Evolutionary conservation across 2,329 filamentous ascomycete genomes (phyloP).

Genomic region (Penicillium sp.): DNA sequence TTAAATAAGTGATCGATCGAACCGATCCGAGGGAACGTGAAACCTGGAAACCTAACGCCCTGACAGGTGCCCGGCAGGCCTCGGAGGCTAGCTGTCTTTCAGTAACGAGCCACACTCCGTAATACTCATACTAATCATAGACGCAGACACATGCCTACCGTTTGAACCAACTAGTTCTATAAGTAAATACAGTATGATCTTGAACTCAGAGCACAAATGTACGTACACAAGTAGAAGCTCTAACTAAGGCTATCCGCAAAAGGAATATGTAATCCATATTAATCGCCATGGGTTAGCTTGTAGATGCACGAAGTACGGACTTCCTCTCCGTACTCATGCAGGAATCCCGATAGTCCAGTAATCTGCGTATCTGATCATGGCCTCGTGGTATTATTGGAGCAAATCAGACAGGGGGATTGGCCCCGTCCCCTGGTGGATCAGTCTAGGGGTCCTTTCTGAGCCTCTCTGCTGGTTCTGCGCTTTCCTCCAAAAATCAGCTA

Average conservation of each 20-base stretch:
- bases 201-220: too few relatives aligned
- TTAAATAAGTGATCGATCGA: neutral
- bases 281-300: neutral
- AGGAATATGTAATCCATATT: neutral
- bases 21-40: neutral
- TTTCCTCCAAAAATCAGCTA: neutral
- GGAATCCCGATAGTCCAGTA: slow-evolving; percentile 1
- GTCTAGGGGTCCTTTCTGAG: slow-evolving; percentile 8
- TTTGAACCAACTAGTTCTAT: neutral
- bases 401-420: slow-evolving; percentile 11
- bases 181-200: neutral
- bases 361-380: slow-evolving; percentile 8
- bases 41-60: neutral
- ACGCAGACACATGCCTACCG: neutral
- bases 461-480: neutral
- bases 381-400: slow-evolving; percentile 8
- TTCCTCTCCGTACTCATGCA: neutral
- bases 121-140: too few relatives aligned
- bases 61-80: neutral
- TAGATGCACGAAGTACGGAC: neutral
- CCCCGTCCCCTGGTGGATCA: slow-evolving; percentile 18
- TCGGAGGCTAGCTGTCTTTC: neutral
- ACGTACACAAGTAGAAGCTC: too few relatives aligned
- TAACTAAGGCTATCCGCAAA: too few relatives aligned
- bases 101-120: too few relatives aligned